These are phyloP conservation scores for Cryptococcus sp. DNA, from an alignment of 1,284 basidiomycete species.

Conservation along the genomic window DNA sequence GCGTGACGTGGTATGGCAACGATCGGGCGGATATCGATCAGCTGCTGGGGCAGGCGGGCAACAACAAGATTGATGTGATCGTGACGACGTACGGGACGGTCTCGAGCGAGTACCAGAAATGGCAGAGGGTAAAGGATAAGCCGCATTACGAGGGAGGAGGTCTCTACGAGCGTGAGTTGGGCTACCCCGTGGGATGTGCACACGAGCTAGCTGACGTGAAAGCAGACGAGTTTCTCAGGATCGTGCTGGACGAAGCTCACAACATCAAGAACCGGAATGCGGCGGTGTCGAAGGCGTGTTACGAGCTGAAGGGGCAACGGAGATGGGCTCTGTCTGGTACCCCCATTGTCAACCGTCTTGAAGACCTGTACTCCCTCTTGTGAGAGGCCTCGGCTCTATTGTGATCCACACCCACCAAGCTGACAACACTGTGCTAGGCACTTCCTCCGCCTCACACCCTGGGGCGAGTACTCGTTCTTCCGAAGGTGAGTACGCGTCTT, in stretches of 20 bases:
- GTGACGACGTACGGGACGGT: slow-evolving; percentile 87
- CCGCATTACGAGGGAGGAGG: slow-evolving; percentile 54
- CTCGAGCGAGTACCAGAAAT: slow-evolving; percentile 75
- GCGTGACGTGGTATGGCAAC: slow-evolving; percentile 79
- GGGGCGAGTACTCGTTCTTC: slow-evolving; percentile 71
- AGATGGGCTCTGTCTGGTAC: slow-evolving; percentile 94
- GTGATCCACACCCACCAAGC: background rate
- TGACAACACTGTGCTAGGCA: slow-evolving; percentile 55
- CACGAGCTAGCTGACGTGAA: slow-evolving; percentile 4
- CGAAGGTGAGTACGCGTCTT: slow-evolving; percentile 19
- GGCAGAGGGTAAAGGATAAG: slow-evolving; percentile 51
- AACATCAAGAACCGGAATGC: slow-evolving; percentile 89
- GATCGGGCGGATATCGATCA: slow-evolving; percentile 70
- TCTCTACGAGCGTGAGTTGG: slow-evolving; percentile 66
- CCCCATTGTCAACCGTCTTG: slow-evolving; percentile 91
- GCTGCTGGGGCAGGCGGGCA: slow-evolving; percentile 57
- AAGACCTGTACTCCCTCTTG: slow-evolving; percentile 87
- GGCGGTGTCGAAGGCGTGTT: slow-evolving; percentile 86
- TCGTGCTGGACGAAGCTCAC: slow-evolving; percentile 76
- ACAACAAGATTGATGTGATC: slow-evolving; percentile 64
- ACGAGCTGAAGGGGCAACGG: slow-evolving; percentile 71
- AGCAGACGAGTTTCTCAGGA: slow-evolving; percentile 44
- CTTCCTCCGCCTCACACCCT: slow-evolving; percentile 85
- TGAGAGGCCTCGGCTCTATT: slow-evolving; percentile 46
- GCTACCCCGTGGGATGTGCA: slow-evolving; percentile 6